A percentile compares a stretch with the other conserved stretches of the same genome.
phyloP scores from a whole-genome alignment of 2,329 filamentous ascomycete genomes.

The Cercospora sojina region DNA sequence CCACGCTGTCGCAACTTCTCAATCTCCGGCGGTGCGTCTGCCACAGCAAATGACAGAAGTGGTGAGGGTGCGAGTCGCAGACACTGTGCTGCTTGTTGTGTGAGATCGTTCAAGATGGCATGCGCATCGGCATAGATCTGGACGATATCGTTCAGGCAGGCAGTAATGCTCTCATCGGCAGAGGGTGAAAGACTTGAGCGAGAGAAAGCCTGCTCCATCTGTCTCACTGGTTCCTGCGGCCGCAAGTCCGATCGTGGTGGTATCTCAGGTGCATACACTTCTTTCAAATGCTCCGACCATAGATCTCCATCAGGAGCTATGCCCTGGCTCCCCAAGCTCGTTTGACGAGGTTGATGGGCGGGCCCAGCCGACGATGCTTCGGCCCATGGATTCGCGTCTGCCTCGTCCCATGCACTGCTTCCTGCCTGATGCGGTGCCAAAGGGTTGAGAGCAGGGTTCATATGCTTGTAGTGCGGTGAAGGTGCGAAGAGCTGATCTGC shows the following conservation, averaged over 20 bases:
- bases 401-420: not conserved
- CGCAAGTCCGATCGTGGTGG: not conserved
- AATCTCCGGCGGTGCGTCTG: constrained; percentile 26
- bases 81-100: not conserved
- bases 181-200: not conserved
- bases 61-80: not conserved
- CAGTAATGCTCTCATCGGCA: not conserved
- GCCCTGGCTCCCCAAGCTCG: not conserved
- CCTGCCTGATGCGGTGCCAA: not conserved
- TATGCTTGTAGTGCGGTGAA: not conserved
- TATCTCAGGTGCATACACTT: not conserved
- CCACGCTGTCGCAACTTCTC: constrained; percentile 30
- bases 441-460: not conserved
- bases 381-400: constrained; percentile 9
- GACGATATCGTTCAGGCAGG: constrained; percentile 2
- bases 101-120: constrained; percentile 1
- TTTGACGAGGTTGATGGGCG: not conserved
- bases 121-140: constrained; percentile 5
- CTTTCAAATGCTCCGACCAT: not conserved
- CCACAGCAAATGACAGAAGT: constrained; percentile 11
- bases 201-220: not conserved
- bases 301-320: not conserved
- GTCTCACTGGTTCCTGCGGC: not conserved
- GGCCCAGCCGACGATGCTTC: not conserved
- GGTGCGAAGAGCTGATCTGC: not conserved